Evolutionary conservation across 257 asterid genomes (phyloP).

Genomic region (Plantago major): DNA sequence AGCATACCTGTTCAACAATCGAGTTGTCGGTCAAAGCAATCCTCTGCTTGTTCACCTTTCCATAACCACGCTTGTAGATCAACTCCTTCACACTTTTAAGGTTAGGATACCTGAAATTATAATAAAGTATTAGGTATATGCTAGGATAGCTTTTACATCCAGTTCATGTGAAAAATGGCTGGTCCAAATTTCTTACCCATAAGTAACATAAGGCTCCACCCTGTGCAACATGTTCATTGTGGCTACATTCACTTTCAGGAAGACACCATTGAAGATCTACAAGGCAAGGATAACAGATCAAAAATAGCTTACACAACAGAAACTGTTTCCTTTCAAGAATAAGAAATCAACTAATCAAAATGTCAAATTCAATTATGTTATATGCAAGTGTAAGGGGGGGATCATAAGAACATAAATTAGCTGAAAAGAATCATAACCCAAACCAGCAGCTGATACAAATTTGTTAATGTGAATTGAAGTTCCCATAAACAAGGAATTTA

Average conservation of each 20-base stretch:
- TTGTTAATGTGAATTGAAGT: too few species aligned
- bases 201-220: slow-evolving; percentile 73
- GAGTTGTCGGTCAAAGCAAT: slow-evolving; percentile 70
- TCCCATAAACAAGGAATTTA: too few species aligned
- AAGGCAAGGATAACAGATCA: too few species aligned
- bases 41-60: slow-evolving; percentile 68
- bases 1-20: slow-evolving; percentile 43
- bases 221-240: slow-evolving; percentile 67
- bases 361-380: too few species aligned
- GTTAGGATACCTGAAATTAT: slow-evolving; percentile 51
- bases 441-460: too few species aligned
- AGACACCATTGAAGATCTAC: slow-evolving; percentile 75
- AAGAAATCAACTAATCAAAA: too few species aligned
- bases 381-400: too few species aligned
- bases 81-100: slow-evolving; percentile 59
- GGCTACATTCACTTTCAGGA: slow-evolving; percentile 72
- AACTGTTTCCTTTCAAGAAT: not conserved
- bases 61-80: slow-evolving; percentile 72
- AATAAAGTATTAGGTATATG: not conserved
- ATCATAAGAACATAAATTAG: too few species aligned
- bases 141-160: not conserved
- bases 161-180: not conserved
- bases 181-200: slow-evolving; percentile 1
- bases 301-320: too few species aligned
- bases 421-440: too few species aligned